phyloP scores from a whole-genome alignment of 345 rosid genomes.

The Psidium guajava region DNA sequence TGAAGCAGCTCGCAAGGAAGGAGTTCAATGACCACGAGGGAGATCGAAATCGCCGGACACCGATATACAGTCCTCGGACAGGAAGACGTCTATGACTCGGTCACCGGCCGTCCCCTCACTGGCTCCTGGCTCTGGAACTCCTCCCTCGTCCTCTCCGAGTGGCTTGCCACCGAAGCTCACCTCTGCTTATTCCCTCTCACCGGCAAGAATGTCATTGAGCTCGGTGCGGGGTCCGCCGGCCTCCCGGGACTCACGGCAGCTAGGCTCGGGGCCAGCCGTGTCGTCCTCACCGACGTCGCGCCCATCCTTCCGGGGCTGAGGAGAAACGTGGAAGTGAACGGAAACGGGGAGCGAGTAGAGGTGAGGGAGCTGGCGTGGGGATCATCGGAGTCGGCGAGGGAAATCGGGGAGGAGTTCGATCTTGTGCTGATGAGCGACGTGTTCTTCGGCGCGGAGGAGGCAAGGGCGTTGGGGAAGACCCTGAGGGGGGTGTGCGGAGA shows the following conservation, averaged over 20 bases:
- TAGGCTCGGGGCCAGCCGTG: slow-evolving; percentile 15
- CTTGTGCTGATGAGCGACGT: slow-evolving; percentile 28
- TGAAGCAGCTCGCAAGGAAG: not conserved
- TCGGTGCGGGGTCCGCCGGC: slow-evolving; percentile 21
- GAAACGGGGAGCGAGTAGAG: slow-evolving; percentile 4
- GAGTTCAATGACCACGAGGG: not conserved
- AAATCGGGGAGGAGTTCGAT: slow-evolving; percentile 5
- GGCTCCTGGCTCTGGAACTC: slow-evolving; percentile 33
- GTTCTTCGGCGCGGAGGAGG: slow-evolving; percentile 14
- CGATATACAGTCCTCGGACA: slow-evolving; percentile 8
- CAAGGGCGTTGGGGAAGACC: slow-evolving; percentile 14
- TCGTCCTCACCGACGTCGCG: slow-evolving; percentile 14
- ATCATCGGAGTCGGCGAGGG: not conserved
- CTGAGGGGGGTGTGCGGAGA: slow-evolving; percentile 4
- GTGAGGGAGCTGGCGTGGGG: slow-evolving; percentile 29
- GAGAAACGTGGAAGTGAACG: slow-evolving; percentile 17
- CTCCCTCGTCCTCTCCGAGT: slow-evolving; percentile 19
- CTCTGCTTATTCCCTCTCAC: not conserved
- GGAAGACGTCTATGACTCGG: slow-evolving; percentile 9
- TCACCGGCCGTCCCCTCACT: slow-evolving; percentile 18
- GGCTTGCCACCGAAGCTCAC: slow-evolving; percentile 3
- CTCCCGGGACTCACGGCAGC: slow-evolving; percentile 23
- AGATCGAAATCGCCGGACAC: slow-evolving; percentile 9
- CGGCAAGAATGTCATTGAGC: slow-evolving; percentile 18
- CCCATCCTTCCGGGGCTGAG: slow-evolving; percentile 13